A percentile compares a stretch with the other conserved stretches of the same genome.
These are phyloP conservation scores for Batkoa obscura DNA, from an alignment of 371 early-diverging fungal genomes.

Conservation along the genomic window DNA sequence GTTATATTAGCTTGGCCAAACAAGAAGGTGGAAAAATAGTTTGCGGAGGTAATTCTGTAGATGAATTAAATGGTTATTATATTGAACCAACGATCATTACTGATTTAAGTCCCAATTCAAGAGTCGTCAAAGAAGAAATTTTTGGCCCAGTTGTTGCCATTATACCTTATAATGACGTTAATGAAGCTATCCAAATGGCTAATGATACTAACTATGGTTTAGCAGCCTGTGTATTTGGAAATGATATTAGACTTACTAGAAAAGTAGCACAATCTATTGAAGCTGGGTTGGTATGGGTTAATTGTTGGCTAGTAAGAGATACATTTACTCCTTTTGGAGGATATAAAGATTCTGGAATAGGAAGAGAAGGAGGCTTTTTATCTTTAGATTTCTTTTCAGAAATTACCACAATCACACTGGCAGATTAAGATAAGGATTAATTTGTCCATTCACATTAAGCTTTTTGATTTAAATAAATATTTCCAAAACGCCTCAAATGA, in stretches of 20 bases:
- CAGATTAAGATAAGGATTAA: not conserved
- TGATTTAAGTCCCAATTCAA: constrained; percentile 20
- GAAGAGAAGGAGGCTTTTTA: constrained; percentile 1
- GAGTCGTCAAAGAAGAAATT: constrained; percentile 60
- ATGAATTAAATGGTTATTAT: constrained; percentile 20
- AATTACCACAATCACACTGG: constrained; percentile 5
- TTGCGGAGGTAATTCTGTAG: constrained; percentile 17
- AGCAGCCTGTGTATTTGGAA: constrained; percentile 54
- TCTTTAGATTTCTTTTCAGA: constrained; percentile 5
- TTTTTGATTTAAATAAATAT: no score
- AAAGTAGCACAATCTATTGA: constrained; percentile 31
- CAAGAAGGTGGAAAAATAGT: constrained; percentile 42
- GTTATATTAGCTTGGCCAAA: constrained; percentile 39
- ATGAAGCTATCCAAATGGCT: constrained; percentile 42
- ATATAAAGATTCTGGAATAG: constrained; percentile 10
- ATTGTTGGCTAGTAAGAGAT: constrained; percentile 52
- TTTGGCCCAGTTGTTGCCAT: constrained; percentile 70
- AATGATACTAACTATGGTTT: constrained; percentile 63
- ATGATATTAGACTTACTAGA: constrained; percentile 32
- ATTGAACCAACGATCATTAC: constrained; percentile 2
- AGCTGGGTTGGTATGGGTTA: constrained; percentile 49
- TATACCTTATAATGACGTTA: constrained; percentile 42
- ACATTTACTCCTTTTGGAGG: constrained; percentile 23
- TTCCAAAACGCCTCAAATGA: no score
- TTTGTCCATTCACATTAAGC: no score